Evolutionary conservation across 2,329 filamentous ascomycete species (phyloP), one percentile per base, ranked within the genome.

Genomic region (Alternaria dauci): DNA sequence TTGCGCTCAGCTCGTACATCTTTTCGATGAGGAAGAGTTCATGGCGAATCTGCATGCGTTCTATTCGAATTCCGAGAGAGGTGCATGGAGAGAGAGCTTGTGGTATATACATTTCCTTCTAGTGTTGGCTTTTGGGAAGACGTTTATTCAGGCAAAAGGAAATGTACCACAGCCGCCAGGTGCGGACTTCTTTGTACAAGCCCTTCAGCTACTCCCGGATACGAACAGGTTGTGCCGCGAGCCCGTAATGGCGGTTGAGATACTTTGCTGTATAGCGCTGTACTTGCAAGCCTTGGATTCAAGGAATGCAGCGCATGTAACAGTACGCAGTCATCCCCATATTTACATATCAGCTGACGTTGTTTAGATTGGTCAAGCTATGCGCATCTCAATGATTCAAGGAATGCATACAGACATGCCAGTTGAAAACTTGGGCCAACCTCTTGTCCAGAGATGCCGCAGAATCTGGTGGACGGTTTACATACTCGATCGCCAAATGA

Each of bases 111-210:
- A 87, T 52, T 86, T 84, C 16, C 73, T 86, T 3, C 74, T 86
- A 0, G 78, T 87, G 9, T 74, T 87, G 3, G 85, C 85, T 0
- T 85, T 87, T 59, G 85, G 85, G 0, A 87, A 87, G 62, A 83
- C 82, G 0, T 84, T 87, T 32, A 78, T 82, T 0, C 79, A 80
- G 26, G 78, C 77, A 39, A 68, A 79, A 34, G 57, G 67, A 34
- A 63, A 65, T 8, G 52, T 53, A 58, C 63, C 63, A 12, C 60
- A 74, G 2, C 84, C 84, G 0, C 80, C 83, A 0, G 85, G 85
- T 0, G 78, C 79, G 0, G 82, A 96, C 87, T 61, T 82, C 81
- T 70, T 89, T 87, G 69, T 92, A 89, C 70, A 92, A 74, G 67
- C 88, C 81, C 62, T 84, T 77, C 66, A 87, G 67, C 72, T 84